Evolutionary conservation across 257 asterid species (phyloP).

Genomic region (Petunia secreta): DNA sequence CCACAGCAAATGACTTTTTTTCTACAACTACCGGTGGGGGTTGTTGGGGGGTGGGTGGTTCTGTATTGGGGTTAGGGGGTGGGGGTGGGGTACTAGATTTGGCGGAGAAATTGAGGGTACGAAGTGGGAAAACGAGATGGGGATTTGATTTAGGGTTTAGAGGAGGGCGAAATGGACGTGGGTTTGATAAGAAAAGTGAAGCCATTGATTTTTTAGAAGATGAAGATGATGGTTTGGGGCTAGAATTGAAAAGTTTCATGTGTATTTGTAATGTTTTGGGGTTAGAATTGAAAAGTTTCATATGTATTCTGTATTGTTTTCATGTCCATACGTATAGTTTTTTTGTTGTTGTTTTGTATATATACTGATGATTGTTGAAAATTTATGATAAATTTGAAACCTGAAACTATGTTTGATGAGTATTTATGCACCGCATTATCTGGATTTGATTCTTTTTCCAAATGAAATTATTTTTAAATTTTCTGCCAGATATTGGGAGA

Average conservation of each 20-base stretch:
- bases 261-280: not conserved
- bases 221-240: not conserved
- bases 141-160: conserved; percentile 26
- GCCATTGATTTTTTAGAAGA: conserved; percentile 39
- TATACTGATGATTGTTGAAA: not conserved
- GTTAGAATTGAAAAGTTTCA: not conserved
- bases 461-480: not conserved
- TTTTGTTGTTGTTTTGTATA: too few species aligned
- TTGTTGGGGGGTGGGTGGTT: conserved; percentile 31
- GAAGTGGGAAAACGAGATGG: conserved; percentile 35
- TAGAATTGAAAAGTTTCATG: not conserved
- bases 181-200: conserved; percentile 46
- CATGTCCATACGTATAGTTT: not conserved
- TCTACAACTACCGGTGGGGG: conserved; percentile 41
- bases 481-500: not conserved
- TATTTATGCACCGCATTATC: not conserved
- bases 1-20: conserved; percentile 75
- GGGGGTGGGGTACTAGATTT: conserved; percentile 48
- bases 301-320: not conserved
- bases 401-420: not conserved
- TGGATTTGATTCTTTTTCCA: not conserved
- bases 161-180: conserved; percentile 36
- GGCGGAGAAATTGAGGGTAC: conserved; percentile 50
- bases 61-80: conserved; percentile 27
- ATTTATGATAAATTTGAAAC: not conserved